Conservation (phyloP, 169 alveolate species). For the Miamiensis avidus region DNA sequence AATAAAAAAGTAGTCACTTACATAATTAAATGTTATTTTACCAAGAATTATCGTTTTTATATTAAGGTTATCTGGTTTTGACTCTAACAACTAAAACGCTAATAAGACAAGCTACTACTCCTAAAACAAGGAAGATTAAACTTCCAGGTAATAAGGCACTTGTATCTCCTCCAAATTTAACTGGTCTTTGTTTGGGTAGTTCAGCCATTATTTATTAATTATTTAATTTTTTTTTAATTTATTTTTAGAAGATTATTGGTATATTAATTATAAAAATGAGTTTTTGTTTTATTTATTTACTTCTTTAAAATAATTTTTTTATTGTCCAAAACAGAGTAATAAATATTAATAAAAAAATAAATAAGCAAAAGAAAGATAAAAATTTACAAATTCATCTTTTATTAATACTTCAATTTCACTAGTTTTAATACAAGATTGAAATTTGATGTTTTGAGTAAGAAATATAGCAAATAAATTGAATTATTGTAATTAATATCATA, state of each 20-base stretch:
- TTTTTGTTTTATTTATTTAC: not conserved
- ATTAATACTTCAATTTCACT: no score
- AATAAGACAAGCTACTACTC: not conserved
- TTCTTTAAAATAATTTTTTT: not conserved
- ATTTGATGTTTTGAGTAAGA: no score
- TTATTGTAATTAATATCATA: no score
- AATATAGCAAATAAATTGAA: no score
- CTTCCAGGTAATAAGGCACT: not conserved
- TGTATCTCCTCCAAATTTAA: not conserved
- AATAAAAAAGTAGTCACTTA: not conserved
- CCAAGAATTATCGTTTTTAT: not conserved
- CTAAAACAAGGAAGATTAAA: not conserved
- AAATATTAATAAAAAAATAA: no score
- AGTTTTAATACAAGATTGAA: no score
- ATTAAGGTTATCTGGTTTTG: not conserved
- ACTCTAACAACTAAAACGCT: not conserved
- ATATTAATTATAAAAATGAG: no score
- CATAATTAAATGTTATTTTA: no score
- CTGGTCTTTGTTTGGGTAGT: not conserved
- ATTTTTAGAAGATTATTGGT: not conserved
- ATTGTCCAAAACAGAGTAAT: no score
- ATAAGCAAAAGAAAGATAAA: no score
- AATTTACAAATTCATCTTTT: no score
- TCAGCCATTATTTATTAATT: not conserved
- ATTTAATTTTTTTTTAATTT: no score